Evolutionary conservation across 1,284 basidiomycete genomes (phyloP).

Genomic region (Clitocybe nebularis): DNA sequence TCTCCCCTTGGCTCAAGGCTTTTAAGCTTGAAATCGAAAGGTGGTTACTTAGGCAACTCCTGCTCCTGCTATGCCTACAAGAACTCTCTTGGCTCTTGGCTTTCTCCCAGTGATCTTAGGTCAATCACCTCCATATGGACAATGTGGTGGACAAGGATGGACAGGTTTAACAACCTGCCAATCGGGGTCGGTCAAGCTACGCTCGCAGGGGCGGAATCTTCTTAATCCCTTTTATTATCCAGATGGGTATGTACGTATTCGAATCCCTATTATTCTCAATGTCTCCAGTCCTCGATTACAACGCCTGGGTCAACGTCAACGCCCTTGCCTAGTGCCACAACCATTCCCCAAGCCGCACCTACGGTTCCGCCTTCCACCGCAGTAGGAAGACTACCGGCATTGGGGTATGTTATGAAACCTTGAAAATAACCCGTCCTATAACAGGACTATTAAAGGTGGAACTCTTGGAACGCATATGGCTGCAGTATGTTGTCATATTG

Average conservation of each 20-base stretch:
- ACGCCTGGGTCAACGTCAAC: slow-evolving; percentile 13
- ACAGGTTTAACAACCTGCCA: slow-evolving; percentile 28
- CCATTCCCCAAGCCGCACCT: slow-evolving; percentile 21
- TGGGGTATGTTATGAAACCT: slow-evolving; percentile 28
- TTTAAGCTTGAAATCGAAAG: too few relatives aligned
- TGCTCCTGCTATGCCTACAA: slow-evolving; percentile 6
- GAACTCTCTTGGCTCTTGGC: slow-evolving; percentile 8
- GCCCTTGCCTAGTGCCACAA: slow-evolving; percentile 15
- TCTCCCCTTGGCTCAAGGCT: background rate
- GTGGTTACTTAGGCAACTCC: too few relatives aligned
- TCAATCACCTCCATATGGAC: slow-evolving; percentile 24
- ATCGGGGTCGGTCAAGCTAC: slow-evolving; percentile 22
- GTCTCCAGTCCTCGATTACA: slow-evolving; percentile 23
- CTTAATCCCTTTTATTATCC: background rate
- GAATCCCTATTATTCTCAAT: slow-evolving; percentile 34
- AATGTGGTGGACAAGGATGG: slow-evolving; percentile 34
- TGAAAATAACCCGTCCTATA: background rate
- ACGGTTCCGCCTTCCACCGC: slow-evolving; percentile 25
- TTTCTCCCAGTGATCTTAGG: slow-evolving; percentile 14
- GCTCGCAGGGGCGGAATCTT: slow-evolving; percentile 1
- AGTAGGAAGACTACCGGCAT: slow-evolving; percentile 30
- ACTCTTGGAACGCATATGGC: slow-evolving; percentile 51
- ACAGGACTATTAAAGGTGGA: too few relatives aligned
- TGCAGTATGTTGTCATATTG: slow-evolving; percentile 30
- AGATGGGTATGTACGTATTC: slow-evolving; percentile 29